Evolutionary conservation across 1,139 yeast species (phyloP).

Genomic region (Nakaseomyces bracarensis): DNA sequence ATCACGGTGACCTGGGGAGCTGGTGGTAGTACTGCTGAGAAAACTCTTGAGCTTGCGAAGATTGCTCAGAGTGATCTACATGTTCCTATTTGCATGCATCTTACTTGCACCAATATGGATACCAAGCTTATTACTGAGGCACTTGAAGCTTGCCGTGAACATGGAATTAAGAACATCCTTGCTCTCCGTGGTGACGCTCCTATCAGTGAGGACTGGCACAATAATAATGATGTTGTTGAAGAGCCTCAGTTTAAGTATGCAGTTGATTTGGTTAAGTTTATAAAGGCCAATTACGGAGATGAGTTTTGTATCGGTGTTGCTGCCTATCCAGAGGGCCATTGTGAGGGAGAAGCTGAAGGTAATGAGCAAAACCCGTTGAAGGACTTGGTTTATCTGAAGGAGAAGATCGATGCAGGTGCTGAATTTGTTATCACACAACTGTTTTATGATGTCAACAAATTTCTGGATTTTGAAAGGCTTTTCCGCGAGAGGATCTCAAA

Average conservation of each 20-base stretch:
- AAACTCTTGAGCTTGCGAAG: constrained; percentile 74
- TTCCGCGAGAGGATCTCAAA: constrained; percentile 36
- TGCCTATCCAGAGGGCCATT: constrained; percentile 95
- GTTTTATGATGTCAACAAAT: constrained; percentile 60
- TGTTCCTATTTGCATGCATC: constrained; percentile 81
- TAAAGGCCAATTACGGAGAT: constrained; percentile 58
- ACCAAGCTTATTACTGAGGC: constrained; percentile 71
- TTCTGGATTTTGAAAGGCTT: constrained; percentile 42
- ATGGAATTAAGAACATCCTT: constrained; percentile 76
- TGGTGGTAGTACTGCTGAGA: constrained; percentile 87
- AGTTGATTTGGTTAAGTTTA: constrained; percentile 74
- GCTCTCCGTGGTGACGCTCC: constrained; percentile 97
- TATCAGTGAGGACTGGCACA: constrained; percentile 44
- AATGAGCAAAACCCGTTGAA: constrained; percentile 50
- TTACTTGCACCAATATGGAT: constrained; percentile 93
- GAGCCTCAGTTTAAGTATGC: constrained; percentile 55
- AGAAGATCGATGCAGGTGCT: constrained; percentile 89
- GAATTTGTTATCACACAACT: constrained; percentile 86
- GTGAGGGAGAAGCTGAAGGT: constrained; percentile 60
- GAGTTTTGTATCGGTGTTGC: constrained; percentile 86
- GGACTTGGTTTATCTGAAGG: constrained; percentile 69
- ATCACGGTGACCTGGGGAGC: constrained; percentile 98
- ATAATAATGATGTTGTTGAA: constrained; percentile 7
- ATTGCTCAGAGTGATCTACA: constrained; percentile 70
- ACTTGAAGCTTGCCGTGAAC: constrained; percentile 56